Base-by-base conservation (phyloP, 306 rosid genomes). In the Pachyrhizus erosus region DNA sequence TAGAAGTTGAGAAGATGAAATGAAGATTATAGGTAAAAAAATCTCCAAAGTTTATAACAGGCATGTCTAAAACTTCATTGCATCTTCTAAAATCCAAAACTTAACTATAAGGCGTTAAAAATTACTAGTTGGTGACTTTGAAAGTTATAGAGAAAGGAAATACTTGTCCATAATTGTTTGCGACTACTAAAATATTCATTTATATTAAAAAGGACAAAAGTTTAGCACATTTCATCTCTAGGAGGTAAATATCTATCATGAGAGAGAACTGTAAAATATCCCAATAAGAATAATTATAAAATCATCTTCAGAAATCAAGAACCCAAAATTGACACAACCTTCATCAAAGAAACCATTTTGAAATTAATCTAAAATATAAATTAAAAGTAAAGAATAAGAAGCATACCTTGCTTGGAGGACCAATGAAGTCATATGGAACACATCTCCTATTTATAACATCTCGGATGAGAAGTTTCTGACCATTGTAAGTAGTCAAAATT, bases 401-500 rank as follows among this genome's bases (percentile, higher is more conserved):
- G 39, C 78, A 81, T 80, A 93, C 98, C 99, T 96, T 96, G 91
- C 92, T 88, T 70, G 99, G 99, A 42, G 96, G 91, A 73, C 99
- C 99, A 70, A 96, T 93, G 92, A 91, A 93, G 76, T 92, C 91
- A 71, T 93, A 93, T 17, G 99, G 99, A 80, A 88, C 86, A 69
- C 99, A 96, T 79, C 99, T 91, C 85, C 99, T 86, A 71, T 79
- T 93, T 78, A 93, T 86, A 45, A 96, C 98, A 92, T 96, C 98
- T 20, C 98, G 97, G 85, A 96, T 92, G 74, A 96, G 88, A 86
- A 96, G 96, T 91, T 96, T 96, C 91, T 96, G 99, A 75, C 99
- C 99, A 86, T 96, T 96, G 90, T 96, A 96, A 20, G 99, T 96
- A 42, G 99, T 96, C 93, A 96, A 91, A 86, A 96, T 96, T 37